phyloP scores from a whole-genome alignment of 2,329 filamentous ascomycete genomes.

The Fusarium sp. region DNA sequence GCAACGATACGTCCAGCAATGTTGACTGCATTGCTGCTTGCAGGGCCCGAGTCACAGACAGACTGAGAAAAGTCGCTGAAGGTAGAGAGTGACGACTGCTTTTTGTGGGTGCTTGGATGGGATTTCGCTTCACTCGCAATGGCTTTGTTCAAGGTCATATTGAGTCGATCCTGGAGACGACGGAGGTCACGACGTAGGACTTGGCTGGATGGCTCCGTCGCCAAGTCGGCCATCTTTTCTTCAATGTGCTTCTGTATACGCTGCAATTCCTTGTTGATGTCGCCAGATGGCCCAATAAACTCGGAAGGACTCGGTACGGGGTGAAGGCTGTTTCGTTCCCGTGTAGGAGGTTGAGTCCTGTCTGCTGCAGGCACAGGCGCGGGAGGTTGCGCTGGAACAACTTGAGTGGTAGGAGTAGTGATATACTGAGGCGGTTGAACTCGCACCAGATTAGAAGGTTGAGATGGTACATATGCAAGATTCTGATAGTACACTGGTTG shows the following conservation, averaged over 20 bases:
- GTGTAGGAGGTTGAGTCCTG: neutral
- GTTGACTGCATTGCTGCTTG: neutral
- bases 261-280: constrained; percentile 39
- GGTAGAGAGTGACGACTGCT: constrained; percentile 1
- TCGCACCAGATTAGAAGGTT: constrained; percentile 15
- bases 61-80: constrained; percentile 10
- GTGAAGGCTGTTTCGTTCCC: neutral
- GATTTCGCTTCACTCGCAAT: constrained; percentile 23
- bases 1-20: neutral
- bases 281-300: constrained; percentile 3
- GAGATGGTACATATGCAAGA: constrained; percentile 31
- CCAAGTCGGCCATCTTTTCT: constrained; percentile 41
- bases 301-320: neutral
- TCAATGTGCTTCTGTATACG: constrained; percentile 46
- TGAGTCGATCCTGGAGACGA: constrained; percentile 47
- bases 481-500: constrained; percentile 41
- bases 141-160: constrained; percentile 45
- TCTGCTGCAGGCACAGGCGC: neutral
- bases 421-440: constrained; percentile 27
- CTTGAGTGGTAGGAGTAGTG: neutral
- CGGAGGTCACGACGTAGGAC: constrained; percentile 42
- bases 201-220: constrained; percentile 37
- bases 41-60: neutral
- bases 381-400: constrained; percentile 5
- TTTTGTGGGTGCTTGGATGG: neutral